Percentiles rank a stretch among this genome's conserved stretches.
These are phyloP conservation scores for Candida odintsovae DNA, from an alignment of 805 yeast genomes.

Conservation along the genomic window DNA sequence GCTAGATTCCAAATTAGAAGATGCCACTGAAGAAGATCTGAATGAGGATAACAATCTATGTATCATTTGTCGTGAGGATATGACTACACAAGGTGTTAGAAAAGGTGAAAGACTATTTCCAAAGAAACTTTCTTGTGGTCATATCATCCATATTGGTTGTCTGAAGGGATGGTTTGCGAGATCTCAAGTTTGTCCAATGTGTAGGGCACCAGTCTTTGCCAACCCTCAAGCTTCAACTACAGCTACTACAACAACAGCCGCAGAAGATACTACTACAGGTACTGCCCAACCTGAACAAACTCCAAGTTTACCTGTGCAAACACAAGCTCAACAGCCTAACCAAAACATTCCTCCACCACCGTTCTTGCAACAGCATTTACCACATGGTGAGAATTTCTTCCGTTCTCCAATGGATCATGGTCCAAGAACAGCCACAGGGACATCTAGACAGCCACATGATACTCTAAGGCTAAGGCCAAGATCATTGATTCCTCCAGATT, in stretches of 20 bases:
- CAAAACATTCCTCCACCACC: not conserved
- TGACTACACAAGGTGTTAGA: constrained; percentile 40
- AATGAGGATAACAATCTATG: constrained; percentile 60
- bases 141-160: constrained; percentile 85
- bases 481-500: constrained; percentile 22
- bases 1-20: constrained; percentile 55
- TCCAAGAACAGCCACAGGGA: not conserved
- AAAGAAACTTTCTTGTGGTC: constrained; percentile 77
- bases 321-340: not conserved
- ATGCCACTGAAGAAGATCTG: constrained; percentile 57
- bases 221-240: not conserved
- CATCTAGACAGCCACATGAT: not conserved
- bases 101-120: constrained; percentile 49
- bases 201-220: constrained; percentile 64
- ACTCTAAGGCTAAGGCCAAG: constrained; percentile 4
- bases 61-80: constrained; percentile 89
- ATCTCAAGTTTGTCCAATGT: constrained; percentile 90
- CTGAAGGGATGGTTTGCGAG: constrained; percentile 89
- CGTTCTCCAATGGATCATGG: not conserved
- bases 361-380: not conserved
- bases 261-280: too few relatives aligned
- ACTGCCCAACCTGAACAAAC: not conserved
- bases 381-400: constrained; percentile 1
- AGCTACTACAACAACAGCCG: not conserved
- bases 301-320: not conserved